Percentiles rank a stretch among this genome's conserved stretches.
Evolutionary conservation across 805 yeast species (phyloP).

Genomic region (Ogataea minuta): DNA sequence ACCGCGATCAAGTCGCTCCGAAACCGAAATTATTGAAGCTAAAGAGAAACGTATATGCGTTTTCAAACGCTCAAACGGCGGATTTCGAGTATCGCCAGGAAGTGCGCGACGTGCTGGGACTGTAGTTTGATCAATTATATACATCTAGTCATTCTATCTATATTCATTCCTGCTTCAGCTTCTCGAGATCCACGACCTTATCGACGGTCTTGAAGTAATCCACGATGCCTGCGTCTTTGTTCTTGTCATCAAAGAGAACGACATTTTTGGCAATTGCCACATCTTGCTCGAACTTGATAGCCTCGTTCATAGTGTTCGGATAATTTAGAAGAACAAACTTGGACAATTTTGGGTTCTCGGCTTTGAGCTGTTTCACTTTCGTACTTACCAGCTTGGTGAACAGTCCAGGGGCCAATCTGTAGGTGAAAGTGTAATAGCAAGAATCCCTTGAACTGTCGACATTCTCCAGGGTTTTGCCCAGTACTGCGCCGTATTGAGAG

Average conservation of each 20-base stretch:
- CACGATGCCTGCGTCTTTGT: slow-evolving; percentile 47
- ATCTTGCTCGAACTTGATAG: slow-evolving; percentile 71
- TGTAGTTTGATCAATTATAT: slow-evolving; percentile 4
- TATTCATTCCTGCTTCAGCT: slow-evolving; percentile 13
- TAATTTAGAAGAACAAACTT: slow-evolving; percentile 53
- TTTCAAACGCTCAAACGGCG: slow-evolving; percentile 22
- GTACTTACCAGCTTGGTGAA: slow-evolving; percentile 49
- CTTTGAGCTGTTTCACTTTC: slow-evolving; percentile 25
- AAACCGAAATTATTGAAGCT: slow-evolving; percentile 8
- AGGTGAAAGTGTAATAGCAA: slow-evolving; percentile 31
- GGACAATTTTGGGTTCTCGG: slow-evolving; percentile 37
- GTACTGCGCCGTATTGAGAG: slow-evolving; percentile 50
- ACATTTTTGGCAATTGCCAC: slow-evolving; percentile 48
- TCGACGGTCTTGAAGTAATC: slow-evolving; percentile 68
- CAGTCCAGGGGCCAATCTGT: slow-evolving; percentile 41
- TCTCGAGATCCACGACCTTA: slow-evolving; percentile 38
- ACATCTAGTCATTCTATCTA: slow-evolving; percentile 6
- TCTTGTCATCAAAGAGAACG: slow-evolving; percentile 30
- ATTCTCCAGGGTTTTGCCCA: slow-evolving; percentile 41
- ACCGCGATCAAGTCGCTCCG: slow-evolving; percentile 30
- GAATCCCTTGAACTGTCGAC: slow-evolving; percentile 29
- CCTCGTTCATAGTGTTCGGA: slow-evolving; percentile 63
- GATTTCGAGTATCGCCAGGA: slow-evolving; percentile 23
- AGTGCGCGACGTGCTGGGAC: slow-evolving; percentile 12
- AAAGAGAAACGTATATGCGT: slow-evolving; percentile 20